Evolutionary conservation across 805 yeast species (phyloP).

Genomic region (Zygosaccharomyces gambellarensis): DNA sequence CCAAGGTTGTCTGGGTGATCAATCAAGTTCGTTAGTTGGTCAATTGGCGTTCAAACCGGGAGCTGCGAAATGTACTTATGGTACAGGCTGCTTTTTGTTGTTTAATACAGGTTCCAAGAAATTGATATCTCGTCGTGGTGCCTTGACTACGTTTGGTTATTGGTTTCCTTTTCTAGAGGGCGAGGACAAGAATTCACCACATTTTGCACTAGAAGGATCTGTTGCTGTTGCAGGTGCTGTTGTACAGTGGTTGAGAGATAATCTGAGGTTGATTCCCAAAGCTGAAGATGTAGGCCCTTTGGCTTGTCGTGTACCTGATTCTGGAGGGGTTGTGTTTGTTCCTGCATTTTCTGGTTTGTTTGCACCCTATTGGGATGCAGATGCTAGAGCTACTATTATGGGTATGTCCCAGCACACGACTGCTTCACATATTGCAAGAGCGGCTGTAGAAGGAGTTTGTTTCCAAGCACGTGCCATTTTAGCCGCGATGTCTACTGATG

Average conservation of each 20-base stretch:
- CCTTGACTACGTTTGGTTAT: conserved; percentile 84
- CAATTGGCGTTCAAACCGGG: conserved; percentile 82
- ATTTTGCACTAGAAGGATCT: conserved; percentile 90
- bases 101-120: conserved; percentile 79
- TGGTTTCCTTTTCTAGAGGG: conserved; percentile 72
- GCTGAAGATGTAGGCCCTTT: conserved; percentile 88
- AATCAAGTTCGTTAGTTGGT: conserved; percentile 88
- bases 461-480: conserved; percentile 88
- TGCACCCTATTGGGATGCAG: conserved; percentile 95
- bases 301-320: conserved; percentile 71
- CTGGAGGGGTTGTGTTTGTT: conserved; percentile 91
- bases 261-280: conserved; percentile 71
- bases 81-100: conserved; percentile 89
- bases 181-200: conserved; percentile 47
- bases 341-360: conserved; percentile 93
- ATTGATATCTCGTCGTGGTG: conserved; percentile 70
- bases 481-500: conserved; percentile 83
- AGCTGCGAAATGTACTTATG: conserved; percentile 91
- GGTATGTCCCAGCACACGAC: conserved; percentile 92
- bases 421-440: conserved; percentile 88
- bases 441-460: conserved; percentile 93
- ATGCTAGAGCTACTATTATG: conserved; percentile 86
- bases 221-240: conserved; percentile 94
- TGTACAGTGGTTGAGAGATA: conserved; percentile 91
- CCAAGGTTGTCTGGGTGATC: conserved; percentile 91